phyloP scores from a whole-genome alignment of 1,284 basidiomycete genomes.

The Ceratorhiza oryzae-sativae region DNA sequence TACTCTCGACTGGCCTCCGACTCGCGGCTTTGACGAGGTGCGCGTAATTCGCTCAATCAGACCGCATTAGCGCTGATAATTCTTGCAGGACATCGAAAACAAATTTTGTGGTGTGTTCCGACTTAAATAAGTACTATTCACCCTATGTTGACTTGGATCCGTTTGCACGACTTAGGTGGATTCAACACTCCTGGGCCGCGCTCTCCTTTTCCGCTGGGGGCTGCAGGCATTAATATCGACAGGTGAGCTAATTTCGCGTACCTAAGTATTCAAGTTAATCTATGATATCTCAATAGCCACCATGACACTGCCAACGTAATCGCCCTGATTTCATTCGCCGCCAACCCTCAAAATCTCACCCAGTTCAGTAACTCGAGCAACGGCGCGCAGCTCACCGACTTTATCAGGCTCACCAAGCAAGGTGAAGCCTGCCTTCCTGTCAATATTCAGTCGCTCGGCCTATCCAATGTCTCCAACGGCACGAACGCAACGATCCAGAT shows the following conservation, averaged over 20 bases:
- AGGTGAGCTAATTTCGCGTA: conserved; percentile 66
- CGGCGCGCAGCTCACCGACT: conserved; percentile 56
- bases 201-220: conserved; percentile 67
- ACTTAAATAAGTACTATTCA: background rate
- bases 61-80: background rate
- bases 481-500: conserved; percentile 69
- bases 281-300: conserved; percentile 44
- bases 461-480: conserved; percentile 61
- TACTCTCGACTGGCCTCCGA: conserved; percentile 53
- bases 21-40: conserved; percentile 47
- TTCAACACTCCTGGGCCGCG: conserved; percentile 58
- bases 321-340: conserved; percentile 62
- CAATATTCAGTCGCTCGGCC: conserved; percentile 60
- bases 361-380: conserved; percentile 63
- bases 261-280: conserved; percentile 32
- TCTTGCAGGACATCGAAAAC: conserved; percentile 59
- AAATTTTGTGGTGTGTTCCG: conserved; percentile 60
- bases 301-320: conserved; percentile 52
- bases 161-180: conserved; percentile 57
- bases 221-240: conserved; percentile 62
- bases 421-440: conserved; percentile 69
- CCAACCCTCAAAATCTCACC: conserved; percentile 63
- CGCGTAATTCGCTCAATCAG: conserved; percentile 9
- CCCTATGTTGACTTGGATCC: conserved; percentile 1
- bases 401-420: conserved; percentile 60